Base-by-base conservation (phyloP, 73 alveolate genomes). In the Symbiodinium pilosum region DNA sequence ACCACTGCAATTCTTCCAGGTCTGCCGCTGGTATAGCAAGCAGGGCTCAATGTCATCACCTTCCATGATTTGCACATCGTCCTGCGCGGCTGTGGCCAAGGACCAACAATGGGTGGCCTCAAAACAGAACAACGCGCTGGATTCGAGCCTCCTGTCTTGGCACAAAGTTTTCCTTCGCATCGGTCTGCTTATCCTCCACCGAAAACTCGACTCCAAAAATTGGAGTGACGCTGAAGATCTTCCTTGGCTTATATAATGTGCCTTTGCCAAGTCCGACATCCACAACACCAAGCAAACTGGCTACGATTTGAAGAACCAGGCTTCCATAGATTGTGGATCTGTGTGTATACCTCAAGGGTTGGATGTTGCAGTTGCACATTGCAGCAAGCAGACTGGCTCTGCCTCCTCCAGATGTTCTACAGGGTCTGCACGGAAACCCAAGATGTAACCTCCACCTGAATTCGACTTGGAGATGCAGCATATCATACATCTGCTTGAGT, bases 201-300 rank as follows among this genome's bases (percentile, higher is more conserved):
- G 99, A 54, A 88, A 93, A 95, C 87, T 99, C 99, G 32, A 99
- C 99, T 39, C 99, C 99, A 84, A 99, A 99, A 73, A 99, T 93
- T 12, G 99, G 99, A 42, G 99, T 99, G 44, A 77, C 99, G 54
- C 99, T 92, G 93, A 99, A 99, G 92, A 99, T 91, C 85, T 93
- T 89, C 97, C 97, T 91, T 83, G 52, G 93, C 14, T 43, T 36
- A 30, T 71, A 39, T 26, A 54, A 54, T 16, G 24, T 18, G 83
- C 83, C 24, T 68, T 68, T 68, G 41, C n/a, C 84, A 3, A 36
- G 42, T 2, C 28, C 42, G 84, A 16, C 84, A 36, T 36, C 43
- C 0, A 30, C 2, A 75, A 75, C 20, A 30, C 0, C 28, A 2
- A 56, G 1, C 20, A 56, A 56, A 56, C 1, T 2, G 1, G 77